phyloP scores from a whole-genome alignment of 2,329 filamentous ascomycete species.

The Alternaria burnsii region DNA sequence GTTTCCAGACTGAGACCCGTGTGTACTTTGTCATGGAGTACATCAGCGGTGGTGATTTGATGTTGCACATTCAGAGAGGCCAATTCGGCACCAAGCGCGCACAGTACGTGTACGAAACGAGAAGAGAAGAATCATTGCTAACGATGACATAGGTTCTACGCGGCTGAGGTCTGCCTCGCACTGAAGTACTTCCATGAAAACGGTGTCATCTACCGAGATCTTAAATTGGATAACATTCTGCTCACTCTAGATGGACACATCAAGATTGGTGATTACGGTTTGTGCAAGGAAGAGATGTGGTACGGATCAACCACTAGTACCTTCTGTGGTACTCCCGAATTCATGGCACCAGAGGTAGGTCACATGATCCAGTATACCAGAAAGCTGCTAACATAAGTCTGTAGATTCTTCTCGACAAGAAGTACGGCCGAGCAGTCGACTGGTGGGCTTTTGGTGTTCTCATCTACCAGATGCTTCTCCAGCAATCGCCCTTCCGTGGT shows the following conservation, averaged over 20 bases:
- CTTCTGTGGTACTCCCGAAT: slow-evolving; percentile 99
- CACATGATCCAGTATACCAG: neutral
- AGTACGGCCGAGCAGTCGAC: slow-evolving; percentile 95
- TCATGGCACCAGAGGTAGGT: slow-evolving; percentile 94
- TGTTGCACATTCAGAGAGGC: slow-evolving; percentile 97
- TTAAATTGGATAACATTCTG: slow-evolving; percentile 88
- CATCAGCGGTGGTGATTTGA: slow-evolving; percentile 96
- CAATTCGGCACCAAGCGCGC: slow-evolving; percentile 95
- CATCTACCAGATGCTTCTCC: slow-evolving; percentile 99
- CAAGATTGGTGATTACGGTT: slow-evolving; percentile 97
- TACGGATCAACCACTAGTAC: slow-evolving; percentile 96
- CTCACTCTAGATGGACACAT: slow-evolving; percentile 95
- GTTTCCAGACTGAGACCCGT: slow-evolving; percentile 97
- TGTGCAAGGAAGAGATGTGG: slow-evolving; percentile 99
- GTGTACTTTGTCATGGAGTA: slow-evolving; percentile 99
- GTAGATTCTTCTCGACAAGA: slow-evolving; percentile 95
- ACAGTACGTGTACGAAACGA: slow-evolving; percentile 69
- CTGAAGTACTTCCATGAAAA: slow-evolving; percentile 99
- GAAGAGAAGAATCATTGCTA: slow-evolving; percentile 13
- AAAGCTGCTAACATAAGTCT: neutral
- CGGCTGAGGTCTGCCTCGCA: slow-evolving; percentile 94
- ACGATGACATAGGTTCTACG: slow-evolving; percentile 76
- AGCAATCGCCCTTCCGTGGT: slow-evolving; percentile 97
- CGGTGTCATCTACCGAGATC: slow-evolving; percentile 91
- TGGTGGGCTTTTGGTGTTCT: slow-evolving; percentile 99